phyloP scores from a whole-genome alignment of 129 eudicot genomes.

The Chrysanthemum seticuspe region DNA sequence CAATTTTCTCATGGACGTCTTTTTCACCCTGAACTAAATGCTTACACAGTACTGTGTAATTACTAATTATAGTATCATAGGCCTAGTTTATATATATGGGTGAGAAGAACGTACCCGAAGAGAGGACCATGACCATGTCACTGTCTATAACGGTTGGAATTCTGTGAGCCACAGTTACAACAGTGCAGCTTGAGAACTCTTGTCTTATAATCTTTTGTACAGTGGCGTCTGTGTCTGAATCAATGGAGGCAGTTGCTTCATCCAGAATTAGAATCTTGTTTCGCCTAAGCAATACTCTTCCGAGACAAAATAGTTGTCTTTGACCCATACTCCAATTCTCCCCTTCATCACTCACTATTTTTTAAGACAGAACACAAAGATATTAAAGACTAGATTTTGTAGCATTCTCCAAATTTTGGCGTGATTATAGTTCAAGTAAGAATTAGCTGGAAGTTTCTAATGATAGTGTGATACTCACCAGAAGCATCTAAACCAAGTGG shows the following conservation, averaged over 20 bases:
- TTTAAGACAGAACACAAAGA: background rate
- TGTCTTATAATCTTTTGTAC: slow-evolving; percentile 62
- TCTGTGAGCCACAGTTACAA: slow-evolving; percentile 73
- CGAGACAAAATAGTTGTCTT: slow-evolving; percentile 69
- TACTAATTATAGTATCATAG: too few species aligned
- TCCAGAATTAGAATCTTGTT: slow-evolving; percentile 60
- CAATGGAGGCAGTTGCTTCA: slow-evolving; percentile 89
- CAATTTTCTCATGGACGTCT: background rate
- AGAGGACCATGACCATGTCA: slow-evolving; percentile 78
- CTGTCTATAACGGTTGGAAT: slow-evolving; percentile 80
- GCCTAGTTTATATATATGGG: background rate
- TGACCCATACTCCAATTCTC: slow-evolving; percentile 85
- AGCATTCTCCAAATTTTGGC: background rate
- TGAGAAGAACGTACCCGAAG: slow-evolving; percentile 49
- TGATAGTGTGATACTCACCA: slow-evolving; percentile 37
- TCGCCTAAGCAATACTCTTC: slow-evolving; percentile 53
- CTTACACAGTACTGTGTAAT: too few species aligned
- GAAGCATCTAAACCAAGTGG: slow-evolving; percentile 62
- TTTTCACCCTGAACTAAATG: too few species aligned
- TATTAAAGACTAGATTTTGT: background rate
- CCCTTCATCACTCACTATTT: slow-evolving; percentile 61
- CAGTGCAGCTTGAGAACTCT: slow-evolving; percentile 59
- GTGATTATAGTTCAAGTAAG: background rate
- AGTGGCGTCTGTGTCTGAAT: slow-evolving; percentile 63
- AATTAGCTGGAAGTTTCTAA: slow-evolving; percentile 7